Evolutionary conservation across 2,329 filamentous ascomycete genomes (phyloP), one percentile per base, ranked within the genome.

Genomic region (Epichloe uncinata): DNA sequence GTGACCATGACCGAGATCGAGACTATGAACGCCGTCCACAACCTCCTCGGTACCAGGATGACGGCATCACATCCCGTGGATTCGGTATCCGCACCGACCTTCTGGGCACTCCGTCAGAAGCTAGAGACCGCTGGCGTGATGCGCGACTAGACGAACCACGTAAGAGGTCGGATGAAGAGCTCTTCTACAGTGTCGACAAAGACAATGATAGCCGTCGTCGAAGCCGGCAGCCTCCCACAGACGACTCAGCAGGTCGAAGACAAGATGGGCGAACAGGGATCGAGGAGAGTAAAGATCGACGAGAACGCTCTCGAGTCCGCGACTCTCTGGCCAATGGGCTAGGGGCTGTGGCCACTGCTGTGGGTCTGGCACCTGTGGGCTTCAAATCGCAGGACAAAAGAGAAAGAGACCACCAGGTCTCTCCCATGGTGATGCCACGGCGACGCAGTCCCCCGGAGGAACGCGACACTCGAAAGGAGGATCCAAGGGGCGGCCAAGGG

Each of bases 51-150:
- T 74, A 71, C 54, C 69, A 68, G 18, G 74, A 78, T 47, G 72
- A 77, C 1, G 65, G 63, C 37, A 65, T 77, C 13, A 52, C 65
- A 3, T 52, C 63, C 11, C 74, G 76, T 38, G 76, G 75, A 1
- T 78, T 77, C 53, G 75, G 75, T 22, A 70, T 78, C 51, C 72
- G 74, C 20, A 69, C 72, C 8, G 70, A 67, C 30, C 55, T 61
- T 20, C 56, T 46, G 49, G 63, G 51, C 57, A 63, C 67, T 20
- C 62, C 65, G 36, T 70, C 73, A 16, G 72, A 75, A 22, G 63
- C 67, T 20, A 68, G 66, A n/a, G 63, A 72, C 7, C 65, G 63
- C 5, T 63, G 66, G 7, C 52, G 60, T 45, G 56, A 69, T 56
- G 20, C 64, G 50, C 55, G 64, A 16, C 26, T 48, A 7, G 56